phyloP scores from a whole-genome alignment of 129 eudicot genomes.

The Chrysanthemum makinoi region DNA sequence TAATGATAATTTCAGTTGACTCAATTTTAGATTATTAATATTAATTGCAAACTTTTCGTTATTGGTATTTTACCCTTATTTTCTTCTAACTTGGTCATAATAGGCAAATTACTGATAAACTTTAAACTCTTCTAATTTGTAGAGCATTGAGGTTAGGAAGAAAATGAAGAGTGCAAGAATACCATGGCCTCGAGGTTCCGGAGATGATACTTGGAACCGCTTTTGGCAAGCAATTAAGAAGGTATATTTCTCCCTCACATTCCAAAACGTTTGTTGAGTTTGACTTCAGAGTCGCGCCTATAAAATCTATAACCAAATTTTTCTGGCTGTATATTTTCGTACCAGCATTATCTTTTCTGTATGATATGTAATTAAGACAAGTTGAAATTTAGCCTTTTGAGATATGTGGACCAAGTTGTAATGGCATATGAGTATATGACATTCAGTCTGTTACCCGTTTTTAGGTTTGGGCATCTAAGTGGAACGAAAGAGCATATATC shows the following conservation, averaged over 20 bases:
- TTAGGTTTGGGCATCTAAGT: constrained; percentile 56
- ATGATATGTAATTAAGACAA: background rate
- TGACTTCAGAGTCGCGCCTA: constrained; percentile 7
- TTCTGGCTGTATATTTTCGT: background rate
- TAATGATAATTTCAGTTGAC: too few relatives aligned
- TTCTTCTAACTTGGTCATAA: background rate
- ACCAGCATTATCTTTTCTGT: background rate
- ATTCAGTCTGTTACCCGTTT: background rate
- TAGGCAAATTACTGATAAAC: constrained; percentile 10
- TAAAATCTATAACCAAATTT: constrained; percentile 2
- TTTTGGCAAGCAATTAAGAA: too few relatives aligned
- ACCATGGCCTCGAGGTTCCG: too few relatives aligned
- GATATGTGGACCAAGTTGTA: background rate
- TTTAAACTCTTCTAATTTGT: background rate
- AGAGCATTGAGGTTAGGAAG: too few relatives aligned
- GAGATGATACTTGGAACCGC: too few relatives aligned
- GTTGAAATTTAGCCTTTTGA: background rate
- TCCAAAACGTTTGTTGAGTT: background rate
- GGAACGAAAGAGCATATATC: constrained; percentile 54
- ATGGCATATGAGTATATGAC: background rate
- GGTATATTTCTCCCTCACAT: background rate
- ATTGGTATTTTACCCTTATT: too few relatives aligned
- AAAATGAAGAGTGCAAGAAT: too few relatives aligned
- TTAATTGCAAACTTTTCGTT: too few relatives aligned
- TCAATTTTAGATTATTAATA: too few relatives aligned